These are phyloP conservation scores for Capsicum chinense DNA, from an alignment of 257 asterid species.

Conservation along the genomic window DNA sequence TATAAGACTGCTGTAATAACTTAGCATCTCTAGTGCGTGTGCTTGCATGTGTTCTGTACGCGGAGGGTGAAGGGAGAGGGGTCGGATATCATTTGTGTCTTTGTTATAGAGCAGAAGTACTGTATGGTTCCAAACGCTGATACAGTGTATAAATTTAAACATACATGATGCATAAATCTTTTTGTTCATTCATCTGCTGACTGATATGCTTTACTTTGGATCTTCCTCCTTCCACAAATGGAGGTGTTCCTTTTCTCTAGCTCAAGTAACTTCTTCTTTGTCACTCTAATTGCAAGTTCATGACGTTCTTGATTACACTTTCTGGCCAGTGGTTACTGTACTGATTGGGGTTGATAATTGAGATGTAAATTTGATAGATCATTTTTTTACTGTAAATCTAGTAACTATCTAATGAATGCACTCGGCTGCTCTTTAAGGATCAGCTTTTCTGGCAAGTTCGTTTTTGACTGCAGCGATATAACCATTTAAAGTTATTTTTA, in stretches of 20 bases:
- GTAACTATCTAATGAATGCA: no score
- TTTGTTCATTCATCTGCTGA: not conserved
- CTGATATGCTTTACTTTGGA: not conserved
- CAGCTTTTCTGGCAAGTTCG: no score
- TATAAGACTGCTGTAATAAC: not conserved
- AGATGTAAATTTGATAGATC: not conserved
- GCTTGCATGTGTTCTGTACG: not conserved
- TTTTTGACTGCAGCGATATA: not conserved
- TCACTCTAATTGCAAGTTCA: not conserved
- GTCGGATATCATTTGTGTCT: not conserved
- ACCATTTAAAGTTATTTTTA: slow-evolving; percentile 25
- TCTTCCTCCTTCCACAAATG: slow-evolving; percentile 3
- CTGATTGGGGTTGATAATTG: not conserved
- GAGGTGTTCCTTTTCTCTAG: not conserved
- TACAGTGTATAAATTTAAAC: not conserved
- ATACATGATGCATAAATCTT: not conserved
- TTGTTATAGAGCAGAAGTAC: not conserved
- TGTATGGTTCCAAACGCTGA: not conserved
- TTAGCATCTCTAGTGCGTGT: not conserved
- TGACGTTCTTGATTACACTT: not conserved
- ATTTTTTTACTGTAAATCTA: not conserved
- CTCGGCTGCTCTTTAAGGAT: no score
- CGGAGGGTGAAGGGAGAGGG: not conserved
- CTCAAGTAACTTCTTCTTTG: not conserved
- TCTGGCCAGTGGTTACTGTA: not conserved